Conservation (phyloP, 1,284 basidiomycete genomes). For the Puccinia polysora region DNA sequence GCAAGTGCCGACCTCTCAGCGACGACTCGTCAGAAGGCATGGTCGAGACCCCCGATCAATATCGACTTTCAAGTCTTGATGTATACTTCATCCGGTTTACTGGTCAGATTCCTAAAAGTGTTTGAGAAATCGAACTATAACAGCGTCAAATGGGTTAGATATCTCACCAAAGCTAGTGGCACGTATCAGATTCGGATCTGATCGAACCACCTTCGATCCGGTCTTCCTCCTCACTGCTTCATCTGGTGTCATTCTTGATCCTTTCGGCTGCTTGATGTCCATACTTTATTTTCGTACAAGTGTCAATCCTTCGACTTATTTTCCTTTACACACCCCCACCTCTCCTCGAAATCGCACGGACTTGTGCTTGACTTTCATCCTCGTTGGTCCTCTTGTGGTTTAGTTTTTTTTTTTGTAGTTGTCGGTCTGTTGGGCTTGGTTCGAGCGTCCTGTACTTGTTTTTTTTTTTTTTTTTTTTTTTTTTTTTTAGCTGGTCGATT, state of each 20-base stretch:
- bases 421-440: no score
- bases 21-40: conserved; percentile 84
- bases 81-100: conserved; percentile 92
- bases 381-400: no score
- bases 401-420: no score
- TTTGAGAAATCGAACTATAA: conserved; percentile 93
- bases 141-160: conserved; percentile 53
- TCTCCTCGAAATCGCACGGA: no score
- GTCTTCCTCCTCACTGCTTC: no score
- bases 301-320: no score
- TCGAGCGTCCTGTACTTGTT: not conserved
- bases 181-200: conserved; percentile 44
- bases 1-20: conserved; percentile 77
- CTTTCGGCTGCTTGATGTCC: no score
- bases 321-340: no score
- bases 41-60: conserved; percentile 95
- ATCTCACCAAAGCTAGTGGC: conserved; percentile 45
- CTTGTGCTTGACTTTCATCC: no score
- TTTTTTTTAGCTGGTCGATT: not conserved
- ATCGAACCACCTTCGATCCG: no score
- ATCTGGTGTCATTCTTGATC: no score
- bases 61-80: conserved; percentile 97
- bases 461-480: not conserved
- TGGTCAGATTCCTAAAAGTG: conserved; percentile 95
- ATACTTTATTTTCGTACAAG: no score